phyloP scores from a whole-genome alignment of 225 moss, liverwort and hornwort species.

The Bryoerythrophyllum caledonicum region DNA sequence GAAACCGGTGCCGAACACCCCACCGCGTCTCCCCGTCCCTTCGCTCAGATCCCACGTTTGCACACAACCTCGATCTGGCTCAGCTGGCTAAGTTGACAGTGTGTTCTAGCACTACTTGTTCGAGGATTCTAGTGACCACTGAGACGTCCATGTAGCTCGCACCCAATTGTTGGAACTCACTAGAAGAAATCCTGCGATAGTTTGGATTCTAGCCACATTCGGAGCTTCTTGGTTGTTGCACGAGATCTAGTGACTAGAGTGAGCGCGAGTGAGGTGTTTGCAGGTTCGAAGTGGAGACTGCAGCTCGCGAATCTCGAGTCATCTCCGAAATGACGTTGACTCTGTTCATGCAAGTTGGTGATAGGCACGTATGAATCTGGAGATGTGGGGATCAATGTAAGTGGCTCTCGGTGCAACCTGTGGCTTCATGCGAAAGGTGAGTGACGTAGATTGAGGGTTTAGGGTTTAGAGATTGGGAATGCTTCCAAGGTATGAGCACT shows the following conservation, averaged over 20 bases:
- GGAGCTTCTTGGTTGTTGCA: background rate
- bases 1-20: background rate
- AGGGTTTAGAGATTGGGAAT: background rate
- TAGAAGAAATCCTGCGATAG: background rate
- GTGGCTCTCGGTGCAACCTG: background rate
- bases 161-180: too few relatives aligned
- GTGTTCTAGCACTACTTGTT: background rate
- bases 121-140: background rate
- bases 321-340: background rate
- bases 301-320: background rate
- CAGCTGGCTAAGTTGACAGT: background rate
- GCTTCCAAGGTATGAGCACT: background rate
- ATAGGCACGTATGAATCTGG: background rate
- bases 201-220: too few relatives aligned
- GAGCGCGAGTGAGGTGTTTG: background rate
- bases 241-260: background rate
- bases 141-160: too few relatives aligned
- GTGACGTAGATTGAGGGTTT: background rate
- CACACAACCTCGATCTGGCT: background rate
- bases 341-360: background rate
- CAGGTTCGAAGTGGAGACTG: background rate
- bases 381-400: background rate
- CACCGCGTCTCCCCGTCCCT: background rate
- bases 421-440: conserved; percentile 1
- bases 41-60: background rate